Base-by-base conservation (phyloP, 768 basidiomycete species). In the Amylocystis lapponica region DNA sequence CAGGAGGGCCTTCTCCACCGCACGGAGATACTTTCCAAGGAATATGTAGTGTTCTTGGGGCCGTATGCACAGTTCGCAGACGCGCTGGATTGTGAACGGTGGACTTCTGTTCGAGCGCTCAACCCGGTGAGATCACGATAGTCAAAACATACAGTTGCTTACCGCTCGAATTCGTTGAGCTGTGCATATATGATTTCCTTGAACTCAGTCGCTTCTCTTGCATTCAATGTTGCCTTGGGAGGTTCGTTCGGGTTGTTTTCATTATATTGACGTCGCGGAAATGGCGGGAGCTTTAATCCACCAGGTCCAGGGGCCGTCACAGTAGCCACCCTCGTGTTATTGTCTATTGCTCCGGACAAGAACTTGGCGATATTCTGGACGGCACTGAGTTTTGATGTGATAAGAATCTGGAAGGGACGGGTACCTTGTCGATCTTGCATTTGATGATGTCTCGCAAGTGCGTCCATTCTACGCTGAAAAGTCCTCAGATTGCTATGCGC, bases 41-140 rank as follows among this genome's bases (percentile, higher is more conserved):
- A 77, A 74, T 34, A 70, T 79, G 72, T 94, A 93, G 52, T 89
- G 76, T 35, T 73, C 68, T 50, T 69, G 71, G 4, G 90, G 89
- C 31, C 73, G 63, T 11, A 85, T 52, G 50, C 82, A 80, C 20
- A 95, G 79, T 57, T 94, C 91, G 58, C 86, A 88, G 11, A 93
- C 67, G 33, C 91, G 81, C 63, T 95, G 92, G 42, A 94, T 85
- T 8, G 91, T 93, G 61, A 94, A 95, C 2, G 91, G 91, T 0
- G 86, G 74, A 39, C 74, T 74, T 14, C 79, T 67, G 41, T 32
- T 11, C 17, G 21, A 21, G 17, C 8, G 10, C 9, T 10, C 9
- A 20, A 26, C 22, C 14, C 29, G 13, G 3, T 26, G 23, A 42
- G 20, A 34, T 37, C 9, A 8, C 27, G 16, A 37, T 31, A 21